Conservation (phyloP, 1,139 yeast species). For the Saccharomyces hybrid region DNA sequence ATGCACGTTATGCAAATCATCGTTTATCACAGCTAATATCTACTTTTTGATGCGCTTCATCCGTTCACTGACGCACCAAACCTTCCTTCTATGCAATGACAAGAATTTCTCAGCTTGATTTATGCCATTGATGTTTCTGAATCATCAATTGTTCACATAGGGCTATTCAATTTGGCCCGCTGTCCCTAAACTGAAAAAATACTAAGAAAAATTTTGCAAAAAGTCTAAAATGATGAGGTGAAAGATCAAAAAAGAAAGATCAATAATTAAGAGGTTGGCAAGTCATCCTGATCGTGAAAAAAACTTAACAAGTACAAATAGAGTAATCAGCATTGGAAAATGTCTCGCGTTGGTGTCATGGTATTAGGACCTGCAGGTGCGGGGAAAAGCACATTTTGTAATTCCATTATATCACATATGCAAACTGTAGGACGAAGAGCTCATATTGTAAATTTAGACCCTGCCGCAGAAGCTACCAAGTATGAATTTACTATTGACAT, state of each 20-base stretch:
- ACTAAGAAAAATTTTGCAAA: background rate
- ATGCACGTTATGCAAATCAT: conserved; percentile 93
- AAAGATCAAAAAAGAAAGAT: background rate
- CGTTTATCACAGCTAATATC: background rate
- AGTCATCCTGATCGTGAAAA: background rate
- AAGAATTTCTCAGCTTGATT: background rate
- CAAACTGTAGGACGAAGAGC: conserved; percentile 88
- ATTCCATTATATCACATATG: conserved; percentile 78
- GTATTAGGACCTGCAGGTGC: conserved; percentile 98
- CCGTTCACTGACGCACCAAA: background rate
- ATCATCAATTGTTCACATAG: background rate
- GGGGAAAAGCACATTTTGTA: conserved; percentile 90
- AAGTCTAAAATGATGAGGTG: background rate
- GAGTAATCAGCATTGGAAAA: conserved; percentile 27
- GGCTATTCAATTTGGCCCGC: conserved; percentile 9
- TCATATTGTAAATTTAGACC: conserved; percentile 90
- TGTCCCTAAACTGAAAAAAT: background rate
- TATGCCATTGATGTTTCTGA: background rate
- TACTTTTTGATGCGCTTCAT: conserved; percentile 1
- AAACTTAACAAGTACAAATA: background rate
- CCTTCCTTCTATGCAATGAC: background rate
- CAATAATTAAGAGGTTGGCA: background rate
- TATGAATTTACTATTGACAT: conserved; percentile 91
- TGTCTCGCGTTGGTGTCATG: conserved; percentile 95
- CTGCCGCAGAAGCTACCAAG: conserved; percentile 93